Evolutionary conservation across 768 basidiomycete species (phyloP), one percentile per base, ranked within the genome.

Genomic region (Imleria badia): DNA sequence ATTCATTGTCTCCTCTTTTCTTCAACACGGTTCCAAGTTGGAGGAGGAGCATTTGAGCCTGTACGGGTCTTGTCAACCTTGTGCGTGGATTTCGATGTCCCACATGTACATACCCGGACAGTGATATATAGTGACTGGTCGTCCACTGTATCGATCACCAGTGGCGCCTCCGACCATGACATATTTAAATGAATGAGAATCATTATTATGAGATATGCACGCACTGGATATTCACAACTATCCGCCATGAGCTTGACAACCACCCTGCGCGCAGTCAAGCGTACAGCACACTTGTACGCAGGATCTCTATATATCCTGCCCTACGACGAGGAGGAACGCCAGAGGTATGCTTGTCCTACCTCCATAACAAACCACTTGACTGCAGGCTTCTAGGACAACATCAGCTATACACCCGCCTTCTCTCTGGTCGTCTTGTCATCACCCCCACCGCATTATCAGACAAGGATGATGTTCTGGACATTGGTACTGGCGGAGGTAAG

Each of bases 291-390:
- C 39, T 67, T 66, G 1, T 51, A 60, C 30, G 20, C 52, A 10
- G 66, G 66, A 26, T 44, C 59, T 22, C 47, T 59, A 0, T 68
- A 70, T 39, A 40, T 68, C 17, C 55, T 68, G 3, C 68, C 67
- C 19, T 63, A 58, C 6, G 66, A 68, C 5, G 66, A 68, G 14
- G 55, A 63, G 42, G 67, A 70, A 41, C 58, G 63, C 15, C 42
- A 61, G 40, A 68, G 63, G 65, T 67, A 43, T n/a, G 65, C n/a
- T n/a, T n/a, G n/a, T n/a, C n/a, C n/a, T n/a, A n/a, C n/a, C n/a
- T n/a, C n/a, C n/a, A n/a, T n/a, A n/a, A n/a, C n/a, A n/a, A n/a
- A n/a, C n/a, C n/a, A n/a, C n/a, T n/a, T n/a, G n/a, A n/a, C n/a
- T n/a, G n/a, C n/a, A n/a, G n/a, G n/a, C 59, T 61, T 1, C 19